phyloP scores from a whole-genome alignment of 1,139 yeast species.

The Pneumocystis jirovecii region DNA sequence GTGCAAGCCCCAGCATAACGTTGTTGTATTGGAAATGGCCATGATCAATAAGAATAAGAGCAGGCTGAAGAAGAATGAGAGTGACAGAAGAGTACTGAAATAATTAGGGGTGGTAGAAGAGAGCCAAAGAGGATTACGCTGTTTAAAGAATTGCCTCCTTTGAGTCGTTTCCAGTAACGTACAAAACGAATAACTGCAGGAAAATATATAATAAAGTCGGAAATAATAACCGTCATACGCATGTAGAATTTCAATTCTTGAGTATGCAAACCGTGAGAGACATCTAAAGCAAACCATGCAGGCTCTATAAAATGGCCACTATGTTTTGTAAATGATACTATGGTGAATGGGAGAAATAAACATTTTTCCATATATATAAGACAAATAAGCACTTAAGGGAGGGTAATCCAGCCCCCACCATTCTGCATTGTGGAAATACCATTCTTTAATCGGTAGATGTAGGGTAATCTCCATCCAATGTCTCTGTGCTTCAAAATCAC shows the following conservation, averaged over 20 bases:
- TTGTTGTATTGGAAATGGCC: slow-evolving; percentile 91
- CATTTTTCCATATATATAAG: slow-evolving; percentile 60
- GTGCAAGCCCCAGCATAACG: slow-evolving; percentile 79
- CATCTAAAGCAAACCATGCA: slow-evolving; percentile 59
- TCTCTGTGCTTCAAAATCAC: slow-evolving; percentile 95
- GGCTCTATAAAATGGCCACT: slow-evolving; percentile 45
- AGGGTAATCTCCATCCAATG: slow-evolving; percentile 94
- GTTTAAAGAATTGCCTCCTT: neutral
- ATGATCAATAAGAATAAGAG: slow-evolving; percentile 73
- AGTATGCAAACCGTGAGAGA: slow-evolving; percentile 62
- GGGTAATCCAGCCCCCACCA: slow-evolving; percentile 99
- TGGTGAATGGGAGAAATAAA: slow-evolving; percentile 1
- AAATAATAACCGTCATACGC: slow-evolving; percentile 63
- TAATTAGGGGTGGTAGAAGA: neutral
- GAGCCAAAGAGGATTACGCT: neutral
- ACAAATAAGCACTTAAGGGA: slow-evolving; percentile 88
- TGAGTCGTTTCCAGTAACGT: slow-evolving; percentile 2
- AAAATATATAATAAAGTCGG: slow-evolving; percentile 59
- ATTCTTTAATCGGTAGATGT: slow-evolving; percentile 52
- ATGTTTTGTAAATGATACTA: neutral
- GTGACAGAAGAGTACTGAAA: neutral
- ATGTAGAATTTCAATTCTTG: slow-evolving; percentile 58
- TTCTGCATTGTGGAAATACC: slow-evolving; percentile 81
- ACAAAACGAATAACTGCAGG: slow-evolving; percentile 67
- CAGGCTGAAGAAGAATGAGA: slow-evolving; percentile 35